phyloP scores from a whole-genome alignment of 208 protist species.

The Trypanosoma cruzi region DNA sequence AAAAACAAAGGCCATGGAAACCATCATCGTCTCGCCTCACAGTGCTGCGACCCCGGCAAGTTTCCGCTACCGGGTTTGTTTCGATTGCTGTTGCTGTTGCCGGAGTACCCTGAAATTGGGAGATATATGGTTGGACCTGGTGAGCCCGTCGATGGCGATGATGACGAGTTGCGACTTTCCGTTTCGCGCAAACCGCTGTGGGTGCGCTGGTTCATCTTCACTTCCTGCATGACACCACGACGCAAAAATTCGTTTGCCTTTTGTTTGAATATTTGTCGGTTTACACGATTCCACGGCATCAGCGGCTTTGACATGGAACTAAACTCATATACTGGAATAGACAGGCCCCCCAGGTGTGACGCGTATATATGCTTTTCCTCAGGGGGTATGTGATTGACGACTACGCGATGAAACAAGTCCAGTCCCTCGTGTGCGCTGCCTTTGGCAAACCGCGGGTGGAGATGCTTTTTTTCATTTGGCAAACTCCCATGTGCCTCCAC shows the following conservation, averaged over 20 bases:
- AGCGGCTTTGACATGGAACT: constrained; percentile 64
- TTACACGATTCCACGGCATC: constrained; percentile 43
- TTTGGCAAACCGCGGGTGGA: constrained; percentile 16
- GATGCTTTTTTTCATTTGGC: constrained; percentile 9
- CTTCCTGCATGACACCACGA: constrained; percentile 41
- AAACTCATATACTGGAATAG: constrained; percentile 76
- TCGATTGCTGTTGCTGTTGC: not conserved
- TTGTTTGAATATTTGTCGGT: constrained; percentile 25
- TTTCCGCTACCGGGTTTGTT: not conserved
- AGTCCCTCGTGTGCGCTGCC: constrained; percentile 60
- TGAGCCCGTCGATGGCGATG: not conserved
- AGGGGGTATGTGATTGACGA: constrained; percentile 54
- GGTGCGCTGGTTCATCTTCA: constrained; percentile 31
- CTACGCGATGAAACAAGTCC: constrained; percentile 67
- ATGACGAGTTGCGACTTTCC: not conserved
- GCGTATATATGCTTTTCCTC: constrained; percentile 63
- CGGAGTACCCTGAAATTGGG: not conserved
- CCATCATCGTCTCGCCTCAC: constrained; percentile 5
- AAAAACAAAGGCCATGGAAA: constrained; percentile 3
- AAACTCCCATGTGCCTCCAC: constrained; percentile 33
- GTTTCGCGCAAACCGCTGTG: not conserved
- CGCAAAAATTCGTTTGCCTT: constrained; percentile 48
- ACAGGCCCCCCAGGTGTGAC: constrained; percentile 65
- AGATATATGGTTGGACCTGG: not conserved
- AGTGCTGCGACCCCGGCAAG: not conserved